Evolutionary conservation across 2,329 filamentous ascomycete species (phyloP).

Genomic region (Colletotrichum magnum): DNA sequence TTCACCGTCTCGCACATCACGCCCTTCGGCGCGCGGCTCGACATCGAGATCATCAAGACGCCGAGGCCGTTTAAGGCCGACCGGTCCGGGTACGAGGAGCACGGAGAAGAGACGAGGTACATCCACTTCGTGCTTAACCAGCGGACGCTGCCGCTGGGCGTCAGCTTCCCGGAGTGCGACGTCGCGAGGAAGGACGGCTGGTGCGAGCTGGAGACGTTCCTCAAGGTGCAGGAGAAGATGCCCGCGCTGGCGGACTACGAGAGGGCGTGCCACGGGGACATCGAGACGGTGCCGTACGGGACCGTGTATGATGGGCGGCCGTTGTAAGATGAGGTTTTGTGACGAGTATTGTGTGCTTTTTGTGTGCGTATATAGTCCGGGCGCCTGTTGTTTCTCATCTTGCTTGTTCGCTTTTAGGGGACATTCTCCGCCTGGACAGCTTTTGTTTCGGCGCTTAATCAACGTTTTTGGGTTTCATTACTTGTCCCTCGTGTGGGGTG

Average conservation of each 20-base stretch:
- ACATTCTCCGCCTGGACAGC: too few species aligned
- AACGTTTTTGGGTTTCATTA: too few species aligned
- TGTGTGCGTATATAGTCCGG: not conserved
- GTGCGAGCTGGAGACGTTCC: constrained; percentile 80
- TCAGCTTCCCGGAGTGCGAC: constrained; percentile 76
- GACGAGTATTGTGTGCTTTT: constrained; percentile 11
- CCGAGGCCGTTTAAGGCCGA: constrained; percentile 73
- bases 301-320: constrained; percentile 57
- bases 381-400: too few species aligned
- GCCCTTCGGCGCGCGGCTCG: constrained; percentile 80
- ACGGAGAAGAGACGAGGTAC: constrained; percentile 73
- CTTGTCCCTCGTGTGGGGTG: too few species aligned
- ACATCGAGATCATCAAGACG: constrained; percentile 80
- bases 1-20: constrained; percentile 78
- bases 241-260: constrained; percentile 72
- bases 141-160: constrained; percentile 77
- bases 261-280: constrained; percentile 75
- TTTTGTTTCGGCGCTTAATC: too few species aligned
- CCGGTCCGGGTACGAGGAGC: constrained; percentile 65
- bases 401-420: too few species aligned
- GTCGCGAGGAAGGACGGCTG: constrained; percentile 77
- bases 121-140: constrained; percentile 83
- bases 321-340: constrained; percentile 33
- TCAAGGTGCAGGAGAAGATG: constrained; percentile 73
- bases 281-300: constrained; percentile 51